Evolutionary conservation across 371 early-diverging fungal species (phyloP).

Genomic region (Mortierella sp.): DNA sequence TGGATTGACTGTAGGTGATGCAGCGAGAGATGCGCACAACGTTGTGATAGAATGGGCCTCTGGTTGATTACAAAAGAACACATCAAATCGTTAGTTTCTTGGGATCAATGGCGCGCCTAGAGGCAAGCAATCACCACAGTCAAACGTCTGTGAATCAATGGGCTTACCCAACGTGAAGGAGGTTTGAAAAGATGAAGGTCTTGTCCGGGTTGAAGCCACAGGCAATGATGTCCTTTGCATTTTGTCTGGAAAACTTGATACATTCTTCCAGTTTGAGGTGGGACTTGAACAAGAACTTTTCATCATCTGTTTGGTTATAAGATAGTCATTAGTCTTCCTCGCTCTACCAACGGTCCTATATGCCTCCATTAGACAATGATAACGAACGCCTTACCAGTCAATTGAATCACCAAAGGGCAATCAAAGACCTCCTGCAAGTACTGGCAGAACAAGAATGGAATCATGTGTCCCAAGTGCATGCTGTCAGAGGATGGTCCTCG

Average conservation of each 20-base stretch:
- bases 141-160: not conserved
- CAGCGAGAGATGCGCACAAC: slow-evolving; percentile 87
- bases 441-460: slow-evolving; percentile 99
- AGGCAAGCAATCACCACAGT: no score
- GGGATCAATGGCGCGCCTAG: not conserved
- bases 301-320: slow-evolving; percentile 83
- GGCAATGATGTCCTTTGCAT: slow-evolving; percentile 98
- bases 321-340: not conserved
- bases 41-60: slow-evolving; percentile 92
- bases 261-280: slow-evolving; percentile 91
- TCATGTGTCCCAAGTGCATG: slow-evolving; percentile 99
- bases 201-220: slow-evolving; percentile 98
- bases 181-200: slow-evolving; percentile 99
- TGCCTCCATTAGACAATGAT: no score
- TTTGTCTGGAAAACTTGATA: slow-evolving; percentile 82
- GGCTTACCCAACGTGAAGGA: slow-evolving; percentile 88
- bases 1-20: slow-evolving; percentile 87
- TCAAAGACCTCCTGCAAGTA: slow-evolving; percentile 98
- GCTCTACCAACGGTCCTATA: not conserved
- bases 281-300: slow-evolving; percentile 98
- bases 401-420: slow-evolving; percentile 97
- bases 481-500: slow-evolving; percentile 97
- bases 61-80: slow-evolving; percentile 51
- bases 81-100: no score
- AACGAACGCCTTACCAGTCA: slow-evolving; percentile 70